Percentiles rank a stretch among this genome's conserved stretches.
Conservation (phyloP, 176 grass and related monocot genomes). For the Zea luxurians region DNA sequence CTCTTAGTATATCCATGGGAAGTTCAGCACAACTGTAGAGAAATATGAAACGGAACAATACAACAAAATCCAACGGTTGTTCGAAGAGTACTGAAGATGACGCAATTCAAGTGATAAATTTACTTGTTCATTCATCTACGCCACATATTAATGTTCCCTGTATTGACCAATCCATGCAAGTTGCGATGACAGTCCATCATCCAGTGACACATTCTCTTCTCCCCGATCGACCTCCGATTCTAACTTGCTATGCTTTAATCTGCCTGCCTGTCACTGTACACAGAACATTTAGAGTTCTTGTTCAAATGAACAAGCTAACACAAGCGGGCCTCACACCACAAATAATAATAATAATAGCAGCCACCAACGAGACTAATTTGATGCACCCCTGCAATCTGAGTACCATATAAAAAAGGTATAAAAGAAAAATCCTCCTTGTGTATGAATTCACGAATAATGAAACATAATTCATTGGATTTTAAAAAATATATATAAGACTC, state of each 20-base stretch:
- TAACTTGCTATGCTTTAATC: no score
- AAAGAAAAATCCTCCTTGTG: no score
- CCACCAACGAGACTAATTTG: no score
- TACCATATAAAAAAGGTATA: no score
- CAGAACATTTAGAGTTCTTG: no score
- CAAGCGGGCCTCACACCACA: no score
- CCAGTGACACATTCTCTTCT: conserved; percentile 64
- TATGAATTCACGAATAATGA: no score
- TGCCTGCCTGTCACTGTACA: conserved; percentile 27
- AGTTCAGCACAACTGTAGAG: background rate
- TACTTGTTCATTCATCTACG: conserved; percentile 32
- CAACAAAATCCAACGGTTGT: background rate
- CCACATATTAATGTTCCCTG: conserved; percentile 87
- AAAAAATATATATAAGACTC: no score
- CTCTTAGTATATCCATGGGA: background rate
- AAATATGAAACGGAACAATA: conserved; percentile 9
- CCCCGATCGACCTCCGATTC: conserved; percentile 35
- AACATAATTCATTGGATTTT: no score
- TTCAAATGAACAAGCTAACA: no score
- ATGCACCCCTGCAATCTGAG: no score
- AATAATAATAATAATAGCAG: no score
- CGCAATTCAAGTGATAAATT: conserved; percentile 11
- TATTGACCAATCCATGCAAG: conserved; percentile 86
- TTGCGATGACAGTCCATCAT: conserved; percentile 63
- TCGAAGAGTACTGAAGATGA: conserved; percentile 12